Percentiles rank a stretch among this genome's conserved stretches.
Evolutionary conservation across 495 filamentous ascomycete species (phyloP).

Genomic region (Aspergillus ostianus): DNA sequence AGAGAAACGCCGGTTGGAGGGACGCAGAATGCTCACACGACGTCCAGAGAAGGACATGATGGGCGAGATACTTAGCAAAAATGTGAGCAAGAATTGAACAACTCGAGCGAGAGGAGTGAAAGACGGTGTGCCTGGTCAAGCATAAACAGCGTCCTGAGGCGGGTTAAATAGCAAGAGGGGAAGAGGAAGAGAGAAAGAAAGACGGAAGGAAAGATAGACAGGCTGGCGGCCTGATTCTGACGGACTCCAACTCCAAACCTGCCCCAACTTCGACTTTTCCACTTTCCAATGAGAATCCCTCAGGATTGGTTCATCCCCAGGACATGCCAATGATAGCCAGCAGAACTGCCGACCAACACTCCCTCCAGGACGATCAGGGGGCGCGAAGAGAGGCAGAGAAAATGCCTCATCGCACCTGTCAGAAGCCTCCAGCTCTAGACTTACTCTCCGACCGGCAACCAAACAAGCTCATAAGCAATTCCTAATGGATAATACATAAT

Average conservation of each 20-base stretch:
- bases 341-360: not conserved
- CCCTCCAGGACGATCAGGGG: not conserved
- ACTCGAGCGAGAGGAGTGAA: slow-evolving; percentile 4
- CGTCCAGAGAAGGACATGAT: slow-evolving; percentile 55
- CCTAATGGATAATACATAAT: not conserved
- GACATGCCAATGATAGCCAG: not conserved
- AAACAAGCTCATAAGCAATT: too few species aligned
- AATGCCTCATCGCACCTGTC: not conserved
- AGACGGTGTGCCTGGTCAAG: not conserved
- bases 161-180: not conserved
- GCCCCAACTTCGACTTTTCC: not conserved
- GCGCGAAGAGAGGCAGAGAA: not conserved
- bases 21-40: slow-evolving; percentile 46
- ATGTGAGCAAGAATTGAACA: slow-evolving; percentile 2
- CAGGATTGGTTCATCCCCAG: not conserved
- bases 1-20: slow-evolving; percentile 40
- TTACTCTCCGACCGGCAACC: not conserved
- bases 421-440: not conserved
- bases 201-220: not conserved
- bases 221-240: not conserved
- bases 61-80: slow-evolving; percentile 11
- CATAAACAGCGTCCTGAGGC: not conserved
- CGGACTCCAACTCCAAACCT: not conserved
- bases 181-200: not conserved
- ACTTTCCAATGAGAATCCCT: not conserved